A percentile compares a stretch with the other conserved stretches of the same genome.
Evolutionary conservation across 441 rosid species (phyloP).

Genomic region (Arabidopsis lyrata): DNA sequence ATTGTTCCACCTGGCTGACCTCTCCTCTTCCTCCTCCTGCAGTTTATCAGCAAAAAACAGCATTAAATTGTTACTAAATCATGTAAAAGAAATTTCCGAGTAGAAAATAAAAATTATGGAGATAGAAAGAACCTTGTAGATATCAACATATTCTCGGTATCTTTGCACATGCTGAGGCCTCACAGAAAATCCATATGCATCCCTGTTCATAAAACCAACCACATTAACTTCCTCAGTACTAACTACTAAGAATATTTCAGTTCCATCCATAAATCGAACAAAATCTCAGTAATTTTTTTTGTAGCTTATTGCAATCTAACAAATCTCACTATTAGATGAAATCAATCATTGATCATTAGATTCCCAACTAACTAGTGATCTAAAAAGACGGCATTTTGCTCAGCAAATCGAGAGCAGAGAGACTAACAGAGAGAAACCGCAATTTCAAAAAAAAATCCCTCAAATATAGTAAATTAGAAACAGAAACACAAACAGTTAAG

Average conservation of each 20-base stretch:
- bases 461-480: not conserved
- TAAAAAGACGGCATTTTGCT: slow-evolving; percentile 17
- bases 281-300: not conserved
- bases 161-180: slow-evolving; percentile 96
- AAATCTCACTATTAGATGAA: slow-evolving; percentile 25
- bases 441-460: slow-evolving; percentile 4
- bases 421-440: not conserved
- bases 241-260: slow-evolving; percentile 1
- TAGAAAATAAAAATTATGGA: slow-evolving; percentile 21
- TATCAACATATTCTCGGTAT: slow-evolving; percentile 91
- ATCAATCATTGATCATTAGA: slow-evolving; percentile 15
- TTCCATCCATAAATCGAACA: slow-evolving; percentile 8
- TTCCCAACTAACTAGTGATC: slow-evolving; percentile 4
- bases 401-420: not conserved
- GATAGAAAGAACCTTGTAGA: slow-evolving; percentile 82
- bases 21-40: slow-evolving; percentile 99
- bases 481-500: not conserved
- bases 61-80: not conserved
- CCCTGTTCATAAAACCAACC: slow-evolving; percentile 60
- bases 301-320: not conserved
- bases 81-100: slow-evolving; percentile 6
- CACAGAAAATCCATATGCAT: slow-evolving; percentile 96
- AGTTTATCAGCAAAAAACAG: slow-evolving; percentile 18
- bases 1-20: slow-evolving; percentile 90
- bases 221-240: slow-evolving; percentile 7